Evolutionary conservation across 2,329 filamentous ascomycete species (phyloP), one percentile per base, ranked within the genome.

Genomic region (Calcarisporium arbuscula): DNA sequence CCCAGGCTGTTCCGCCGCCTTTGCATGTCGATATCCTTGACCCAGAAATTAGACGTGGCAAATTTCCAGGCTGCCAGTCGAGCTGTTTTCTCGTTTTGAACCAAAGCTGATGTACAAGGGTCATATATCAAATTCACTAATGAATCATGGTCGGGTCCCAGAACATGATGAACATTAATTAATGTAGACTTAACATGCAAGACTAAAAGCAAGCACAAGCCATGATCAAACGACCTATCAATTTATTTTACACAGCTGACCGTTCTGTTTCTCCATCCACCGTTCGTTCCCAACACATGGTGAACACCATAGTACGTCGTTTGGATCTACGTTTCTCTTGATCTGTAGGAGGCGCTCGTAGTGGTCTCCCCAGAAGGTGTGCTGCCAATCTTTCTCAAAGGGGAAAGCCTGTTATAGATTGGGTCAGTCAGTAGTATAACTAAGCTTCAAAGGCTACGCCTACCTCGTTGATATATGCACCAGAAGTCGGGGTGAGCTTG

Each of bases 391-490:
- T 3, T 53, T 51, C 10, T 63, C 61, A n/a, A 48, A 56, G 0
- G 53, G 53, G 4, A 56, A 50, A 2, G 58, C 61, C 62, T 65
- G 9, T 4, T 0, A 3, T 0, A 0, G 12, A 9, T 19, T 2
- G 7, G 4, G 29, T 2, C 23, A 30, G 17, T 2, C 2, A 4
- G 8, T 1, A 3, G 2, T 5, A 5, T 8, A 15, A n/a, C 2
- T 17, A 0, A 2, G 3, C 5, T 2, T 14, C 2, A 34, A 4
- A 4, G 10, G 5, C 25, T 4, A 10, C 9, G 22, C 57, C 39
- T 32, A 64, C 68, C 53, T 70, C 67, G 23, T 68, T 68, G 7
- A 68, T 40, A 29, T 70, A 70, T 4, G 64, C 53, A 0, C 67
- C 67, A 8, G 60, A 58, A 2, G 52, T 42, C 0, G 64, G 65